Evolutionary conservation across 2,329 filamentous ascomycete species (phyloP), one percentile per base, ranked within the genome.

Genomic region (Pseudogymnoascus sp.): DNA sequence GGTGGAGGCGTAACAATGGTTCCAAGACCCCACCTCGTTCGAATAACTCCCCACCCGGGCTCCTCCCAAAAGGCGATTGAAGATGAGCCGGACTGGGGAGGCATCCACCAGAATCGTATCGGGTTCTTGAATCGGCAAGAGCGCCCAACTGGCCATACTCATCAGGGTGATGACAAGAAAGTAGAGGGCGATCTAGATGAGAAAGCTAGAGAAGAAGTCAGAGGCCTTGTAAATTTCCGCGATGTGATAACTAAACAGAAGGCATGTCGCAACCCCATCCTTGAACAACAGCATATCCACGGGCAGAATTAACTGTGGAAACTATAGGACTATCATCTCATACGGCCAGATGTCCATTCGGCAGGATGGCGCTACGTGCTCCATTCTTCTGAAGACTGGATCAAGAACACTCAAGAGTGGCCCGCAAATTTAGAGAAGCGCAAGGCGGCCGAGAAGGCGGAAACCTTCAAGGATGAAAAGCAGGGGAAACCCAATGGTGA

Each of bases 351-450:
- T 17, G 75, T 78, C 33, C 76, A 77, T 62, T 77, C 79, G 3
- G 61, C 75, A 4, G 78, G 78, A 7, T 83, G 81, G 80, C 73
- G 81, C 36, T 81, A 78, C 67, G 78, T 82, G 10, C 70, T 83
- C 0, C 73, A 82, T 36, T 74, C 75, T 9, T 78, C 78, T 0
- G 80, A 83, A 64, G 75, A 80, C 61, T 79, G 76, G 71, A 74
- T 83, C 63, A 83, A 81, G 69, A 75, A 79, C 38, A 68, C 75
- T 7, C 74, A 83, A 65, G 68, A 75, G 1, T 83, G 80, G 80
- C 79, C 79, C 0, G 75, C 76, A 0, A 83, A 83, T 67, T 35
- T 77, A 8, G 71, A 77, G 67, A 75, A 74, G 64, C 67, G 69
- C 61, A 66, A 76, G 69, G 69, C 73, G 60, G 69, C 74, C 59